A percentile compares a stretch with the other conserved stretches of the same genome.
Evolutionary conservation across 2,329 filamentous ascomycete species (phyloP).

Genomic region (Gnomoniopsis smithogilvyi): DNA sequence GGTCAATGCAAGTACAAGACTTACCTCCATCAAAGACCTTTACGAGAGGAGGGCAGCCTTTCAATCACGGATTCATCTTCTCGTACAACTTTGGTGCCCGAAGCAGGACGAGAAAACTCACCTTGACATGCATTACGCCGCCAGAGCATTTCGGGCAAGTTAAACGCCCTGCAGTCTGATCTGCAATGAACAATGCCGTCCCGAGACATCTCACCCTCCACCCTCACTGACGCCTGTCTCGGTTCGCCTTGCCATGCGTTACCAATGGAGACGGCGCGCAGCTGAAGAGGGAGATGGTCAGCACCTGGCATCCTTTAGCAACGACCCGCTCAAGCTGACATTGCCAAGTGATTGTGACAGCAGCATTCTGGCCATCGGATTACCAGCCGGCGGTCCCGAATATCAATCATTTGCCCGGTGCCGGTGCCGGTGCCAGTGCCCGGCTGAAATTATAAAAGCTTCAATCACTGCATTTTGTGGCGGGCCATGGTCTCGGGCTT

Average conservation of each 20-base stretch:
- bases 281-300: not conserved
- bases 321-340: not conserved
- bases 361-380: not conserved
- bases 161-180: not conserved
- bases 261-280: not conserved
- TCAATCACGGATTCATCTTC: too few species aligned
- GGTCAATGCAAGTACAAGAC: too few species aligned
- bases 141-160: not conserved
- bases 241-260: not conserved
- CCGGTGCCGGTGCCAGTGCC: not conserved
- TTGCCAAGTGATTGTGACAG: not conserved
- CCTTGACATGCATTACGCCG: too few species aligned
- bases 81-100: too few species aligned
- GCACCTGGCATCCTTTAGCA: not conserved
- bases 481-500: not conserved
- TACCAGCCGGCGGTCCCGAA: not conserved
- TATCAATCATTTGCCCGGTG: not conserved
- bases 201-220: not conserved
- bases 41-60: too few species aligned
- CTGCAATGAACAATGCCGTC: not conserved
- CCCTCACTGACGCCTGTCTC: not conserved
- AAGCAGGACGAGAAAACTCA: too few species aligned
- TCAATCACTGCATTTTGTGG: not conserved
- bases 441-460: not conserved
- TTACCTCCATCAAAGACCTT: too few species aligned